phyloP scores from a whole-genome alignment of 495 filamentous ascomycete genomes.

The Neurospora hispaniola region DNA sequence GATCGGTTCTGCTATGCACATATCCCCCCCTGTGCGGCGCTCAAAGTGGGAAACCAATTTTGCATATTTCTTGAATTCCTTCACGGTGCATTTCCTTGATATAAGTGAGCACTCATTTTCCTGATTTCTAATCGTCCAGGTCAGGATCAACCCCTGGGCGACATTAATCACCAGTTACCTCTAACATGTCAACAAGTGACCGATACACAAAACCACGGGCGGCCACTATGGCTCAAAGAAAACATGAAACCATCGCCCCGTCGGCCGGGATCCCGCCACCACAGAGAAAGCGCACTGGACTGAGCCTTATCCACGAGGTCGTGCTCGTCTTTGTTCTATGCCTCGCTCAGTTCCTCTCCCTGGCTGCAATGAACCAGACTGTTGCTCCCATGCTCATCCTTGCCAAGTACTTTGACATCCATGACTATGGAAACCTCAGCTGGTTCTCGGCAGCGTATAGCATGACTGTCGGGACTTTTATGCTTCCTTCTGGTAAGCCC shows the following conservation, averaged over 20 bases:
- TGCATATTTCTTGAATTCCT: background rate
- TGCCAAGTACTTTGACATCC: constrained; percentile 31
- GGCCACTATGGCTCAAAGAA: background rate
- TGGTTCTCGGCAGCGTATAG: constrained; percentile 43
- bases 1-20: background rate
- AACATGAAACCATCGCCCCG: background rate
- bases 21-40: background rate
- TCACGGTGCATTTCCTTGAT: background rate
- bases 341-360: constrained; percentile 13
- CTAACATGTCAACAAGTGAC: background rate
- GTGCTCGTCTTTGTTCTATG: constrained; percentile 11
- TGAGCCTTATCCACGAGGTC: background rate
- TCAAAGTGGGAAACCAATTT: background rate
- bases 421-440: constrained; percentile 30
- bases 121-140: background rate
- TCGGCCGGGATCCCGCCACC: background rate
- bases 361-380: constrained; percentile 15
- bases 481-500: constrained; percentile 37
- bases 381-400: constrained; percentile 23
- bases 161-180: background rate
- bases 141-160: background rate
- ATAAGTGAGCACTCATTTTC: background rate
- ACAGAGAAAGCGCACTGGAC: background rate
- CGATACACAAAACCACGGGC: background rate
- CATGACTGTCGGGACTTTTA: constrained; percentile 53